Evolutionary conservation across 495 filamentous ascomycete genomes (phyloP), one percentile per base, ranked within the genome.

Genomic region (Penicillium atrosanguineum): DNA sequence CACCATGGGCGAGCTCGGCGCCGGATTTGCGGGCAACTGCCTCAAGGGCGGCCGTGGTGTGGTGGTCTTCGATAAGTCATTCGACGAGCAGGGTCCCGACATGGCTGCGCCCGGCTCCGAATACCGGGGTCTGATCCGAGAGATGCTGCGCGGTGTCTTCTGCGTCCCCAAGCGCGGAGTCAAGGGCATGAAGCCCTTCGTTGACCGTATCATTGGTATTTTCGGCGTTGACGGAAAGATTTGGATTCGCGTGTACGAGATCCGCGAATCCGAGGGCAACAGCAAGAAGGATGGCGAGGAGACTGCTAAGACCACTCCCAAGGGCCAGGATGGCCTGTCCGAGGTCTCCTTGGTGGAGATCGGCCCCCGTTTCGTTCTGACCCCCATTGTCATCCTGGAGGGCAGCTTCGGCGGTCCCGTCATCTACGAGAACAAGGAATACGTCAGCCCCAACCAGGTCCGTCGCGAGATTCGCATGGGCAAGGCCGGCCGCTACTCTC

Each of bases 341-440:
- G 89, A 95, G 56, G 64, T 97, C 14, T 87, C 79, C 41, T 76
- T 98, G 41, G 86, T 96, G 2, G 94, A 98, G 75, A 96, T 98
- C 51, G 95, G 94, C 1, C 93, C 95, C 6, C 81, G 94, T 44
- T 96, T 97, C 63, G 93, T 97, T 19, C 74, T 97, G 46, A 97
- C 93, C 43, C 94, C 95, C 2, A 97, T 97, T 54, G 83, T 97
- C 42, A 96, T 99, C 57, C 82, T 96, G 48, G 94, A 99, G 69
- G 89, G 88, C 26, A 90, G 87, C 55, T 99, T 99, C 60, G 94
- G 94, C 47, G 94, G 94, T 0, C 95, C 95, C 1, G 89, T 97
- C 50, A 92, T 98, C 57, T 97, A 96, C 75, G 91, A 97, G 81
- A 98, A 98, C 71, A 95, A 94, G 79, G 89, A 96, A 63, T 98